Evolutionary conservation across 2,329 filamentous ascomycete species (phyloP).

Genomic region (Polytolypa hystricis): DNA sequence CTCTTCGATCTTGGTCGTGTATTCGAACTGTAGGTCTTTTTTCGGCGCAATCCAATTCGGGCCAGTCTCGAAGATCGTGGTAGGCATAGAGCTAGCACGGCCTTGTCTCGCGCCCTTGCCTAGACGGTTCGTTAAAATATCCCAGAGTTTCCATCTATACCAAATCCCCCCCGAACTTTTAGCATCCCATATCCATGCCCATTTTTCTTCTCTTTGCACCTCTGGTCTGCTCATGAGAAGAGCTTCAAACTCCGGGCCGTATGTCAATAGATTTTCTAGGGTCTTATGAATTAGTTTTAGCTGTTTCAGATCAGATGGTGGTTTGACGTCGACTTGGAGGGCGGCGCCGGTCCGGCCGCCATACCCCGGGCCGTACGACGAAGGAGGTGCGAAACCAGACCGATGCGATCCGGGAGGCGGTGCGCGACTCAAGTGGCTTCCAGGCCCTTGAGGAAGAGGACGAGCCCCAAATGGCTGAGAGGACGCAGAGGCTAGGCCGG

Average conservation of each 20-base stretch:
- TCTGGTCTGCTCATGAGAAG: conserved; percentile 77
- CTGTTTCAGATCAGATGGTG: conserved; percentile 66
- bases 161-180: conserved; percentile 69
- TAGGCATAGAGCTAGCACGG: conserved; percentile 41
- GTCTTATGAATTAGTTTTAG: conserved; percentile 80
- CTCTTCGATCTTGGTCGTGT: conserved; percentile 62
- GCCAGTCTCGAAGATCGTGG: conserved; percentile 58
- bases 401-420: conserved; percentile 40
- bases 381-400: conserved; percentile 64
- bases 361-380: conserved; percentile 49
- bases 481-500: conserved; percentile 36
- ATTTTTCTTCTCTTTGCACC: conserved; percentile 77
- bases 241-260: conserved; percentile 82
- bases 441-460: conserved; percentile 41
- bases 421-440: conserved; percentile 38
- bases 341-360: conserved; percentile 42
- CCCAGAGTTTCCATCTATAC: conserved; percentile 88
- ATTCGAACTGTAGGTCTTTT: conserved; percentile 67
- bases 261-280: conserved; percentile 64
- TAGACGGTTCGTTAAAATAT: conserved; percentile 60
- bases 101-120: conserved; percentile 19
- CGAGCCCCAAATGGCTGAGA: conserved; percentile 71
- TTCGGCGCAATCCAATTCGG: conserved; percentile 69
- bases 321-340: conserved; percentile 57
- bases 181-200: conserved; percentile 89